Percentiles rank a stretch among this genome's conserved stretches.
phyloP scores from a whole-genome alignment of 768 basidiomycete species.

The Russula ochroleuca region DNA sequence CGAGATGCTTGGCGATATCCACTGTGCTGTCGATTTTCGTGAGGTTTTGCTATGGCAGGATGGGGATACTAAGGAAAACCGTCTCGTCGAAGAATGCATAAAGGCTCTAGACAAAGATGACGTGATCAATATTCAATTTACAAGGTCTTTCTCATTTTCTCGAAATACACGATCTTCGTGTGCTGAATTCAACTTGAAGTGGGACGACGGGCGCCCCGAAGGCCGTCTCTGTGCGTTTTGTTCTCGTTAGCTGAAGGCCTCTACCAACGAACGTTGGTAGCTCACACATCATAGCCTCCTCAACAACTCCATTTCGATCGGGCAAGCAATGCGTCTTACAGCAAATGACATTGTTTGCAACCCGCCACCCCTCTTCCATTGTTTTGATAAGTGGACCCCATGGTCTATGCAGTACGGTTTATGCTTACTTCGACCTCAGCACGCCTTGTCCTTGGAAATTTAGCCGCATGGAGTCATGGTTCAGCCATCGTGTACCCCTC shows the following conservation, averaged over 20 bases:
- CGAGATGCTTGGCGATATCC: constrained; percentile 40
- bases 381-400: constrained; percentile 70
- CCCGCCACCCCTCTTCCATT: constrained; percentile 80
- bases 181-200: constrained; percentile 37
- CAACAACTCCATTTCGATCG: constrained; percentile 72
- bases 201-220: constrained; percentile 81
- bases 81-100: constrained; percentile 42
- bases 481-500: constrained; percentile 74
- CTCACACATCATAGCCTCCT: constrained; percentile 75
- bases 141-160: constrained; percentile 48
- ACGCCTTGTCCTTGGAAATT: constrained; percentile 79
- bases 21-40: constrained; percentile 61
- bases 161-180: neutral
- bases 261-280: constrained; percentile 34
- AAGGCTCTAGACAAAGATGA: constrained; percentile 54
- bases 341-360: constrained; percentile 71
- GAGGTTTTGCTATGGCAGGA: constrained; percentile 69
- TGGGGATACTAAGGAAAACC: constrained; percentile 40
- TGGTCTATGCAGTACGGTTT: neutral
- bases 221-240: constrained; percentile 64
- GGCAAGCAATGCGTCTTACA: constrained; percentile 64
- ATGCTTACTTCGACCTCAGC: constrained; percentile 18
- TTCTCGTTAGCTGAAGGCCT: neutral
- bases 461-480: constrained; percentile 72
- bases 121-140: constrained; percentile 80